phyloP scores from a whole-genome alignment of 2,329 filamentous ascomycete species.

The Pseudogymnoascus sp. region DNA sequence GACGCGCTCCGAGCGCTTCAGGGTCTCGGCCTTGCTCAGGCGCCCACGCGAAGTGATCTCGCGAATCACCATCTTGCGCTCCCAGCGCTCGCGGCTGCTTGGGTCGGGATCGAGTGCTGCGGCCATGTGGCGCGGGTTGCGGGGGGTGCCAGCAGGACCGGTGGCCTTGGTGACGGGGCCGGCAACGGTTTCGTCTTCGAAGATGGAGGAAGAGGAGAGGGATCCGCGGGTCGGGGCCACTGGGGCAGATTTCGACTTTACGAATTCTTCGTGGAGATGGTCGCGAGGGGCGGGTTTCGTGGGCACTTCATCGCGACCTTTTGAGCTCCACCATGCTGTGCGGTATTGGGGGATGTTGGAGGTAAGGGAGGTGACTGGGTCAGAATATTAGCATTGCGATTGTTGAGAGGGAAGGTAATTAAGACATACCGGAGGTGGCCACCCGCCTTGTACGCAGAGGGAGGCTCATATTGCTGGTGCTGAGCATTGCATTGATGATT shows the following conservation, averaged over 20 bases:
- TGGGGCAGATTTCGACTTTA: constrained; percentile 30
- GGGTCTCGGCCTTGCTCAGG: constrained; percentile 55
- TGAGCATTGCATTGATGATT: constrained; percentile 8
- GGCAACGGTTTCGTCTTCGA: constrained; percentile 37
- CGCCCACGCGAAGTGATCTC: constrained; percentile 62
- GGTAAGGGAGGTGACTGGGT: constrained; percentile 21
- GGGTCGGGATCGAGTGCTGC: constrained; percentile 69
- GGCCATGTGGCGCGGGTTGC: constrained; percentile 48
- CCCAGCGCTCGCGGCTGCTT: constrained; percentile 61
- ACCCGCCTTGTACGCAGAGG: constrained; percentile 56
- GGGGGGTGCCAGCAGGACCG: constrained; percentile 20
- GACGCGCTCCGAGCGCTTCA: constrained; percentile 57
- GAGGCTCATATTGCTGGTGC: constrained; percentile 49
- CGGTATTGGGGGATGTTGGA: constrained; percentile 9
- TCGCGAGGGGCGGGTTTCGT: constrained; percentile 34
- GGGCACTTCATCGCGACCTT: neutral
- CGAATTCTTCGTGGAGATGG: constrained; percentile 56
- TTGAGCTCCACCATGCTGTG: constrained; percentile 3
- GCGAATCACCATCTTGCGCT: constrained; percentile 76
- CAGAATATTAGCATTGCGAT: constrained; percentile 21
- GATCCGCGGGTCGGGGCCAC: constrained; percentile 38
- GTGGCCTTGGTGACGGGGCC: constrained; percentile 17
- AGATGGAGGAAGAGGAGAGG: constrained; percentile 43
- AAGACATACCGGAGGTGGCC: constrained; percentile 48
- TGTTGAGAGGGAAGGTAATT: constrained; percentile 14